Base-by-base conservation (phyloP, 441 rosid genomes). In the Populus hybrid region DNA sequence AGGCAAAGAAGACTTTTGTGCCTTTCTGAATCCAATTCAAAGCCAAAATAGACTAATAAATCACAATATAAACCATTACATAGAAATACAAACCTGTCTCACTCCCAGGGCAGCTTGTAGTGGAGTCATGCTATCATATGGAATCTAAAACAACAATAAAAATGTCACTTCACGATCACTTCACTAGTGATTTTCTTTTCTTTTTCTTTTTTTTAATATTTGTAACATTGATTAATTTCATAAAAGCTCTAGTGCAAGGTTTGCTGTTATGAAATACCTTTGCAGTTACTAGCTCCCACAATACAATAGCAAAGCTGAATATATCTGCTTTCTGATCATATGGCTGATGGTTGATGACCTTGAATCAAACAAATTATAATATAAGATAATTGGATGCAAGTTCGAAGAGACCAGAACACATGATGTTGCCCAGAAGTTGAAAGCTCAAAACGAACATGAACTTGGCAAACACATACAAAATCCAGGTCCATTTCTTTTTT, bases 41-140 rank as follows among this genome's bases (percentile, higher is more conserved):
- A 14, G 64, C 24, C 72, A 34, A n/a, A 7, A 12, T 46, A 46
- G 57, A 65, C 11, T 7, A 19, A 65, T 38, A 63, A 4, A 35
- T 11, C 2, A 65, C 21, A 8, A 53, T 8, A 71, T 24, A 28
- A 30, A 26, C 6, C 28, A 35, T 50, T 34, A 67, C 38, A 63
- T 61, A 23, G 64, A 67, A 2, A 68, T 28, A 35, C 76, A 72
- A 46, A 89, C 94, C 92, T 87, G 89, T 83, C 91, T 83, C 46
- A 91, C 94, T 80, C 92, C 94, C 81, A 91, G 75, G 30, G 94
- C 94, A 78, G 91, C 94, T 83, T 91, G 94, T 63, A 91, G 76
- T 12, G 94, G 94, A 68, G 90, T 87, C 92, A 87, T 79, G 79
- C 82, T 78, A 72, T 82, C 85, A 82, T 91, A 91, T 28, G 92